Conservation (phyloP, 352 stramenopile genomes). For the Pilasporangium apinafurcum region DNA sequence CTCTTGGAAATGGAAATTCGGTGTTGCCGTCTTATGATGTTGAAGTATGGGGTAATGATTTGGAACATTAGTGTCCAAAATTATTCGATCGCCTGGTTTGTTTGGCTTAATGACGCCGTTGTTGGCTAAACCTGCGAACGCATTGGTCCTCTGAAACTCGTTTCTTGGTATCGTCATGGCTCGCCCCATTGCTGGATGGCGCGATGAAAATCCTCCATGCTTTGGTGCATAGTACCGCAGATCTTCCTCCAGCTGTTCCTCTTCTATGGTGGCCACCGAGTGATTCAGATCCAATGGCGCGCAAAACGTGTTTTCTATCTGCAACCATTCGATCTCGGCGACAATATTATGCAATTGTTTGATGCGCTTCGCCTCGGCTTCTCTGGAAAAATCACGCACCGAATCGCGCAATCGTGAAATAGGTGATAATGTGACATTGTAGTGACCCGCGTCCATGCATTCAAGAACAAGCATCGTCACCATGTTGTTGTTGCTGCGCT, state of each 20-base stretch:
- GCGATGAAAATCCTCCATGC: constrained; percentile 17
- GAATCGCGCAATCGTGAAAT: constrained; percentile 68
- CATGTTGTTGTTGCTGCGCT: constrained; percentile 75
- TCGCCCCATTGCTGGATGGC: constrained; percentile 11
- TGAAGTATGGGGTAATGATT: too few species aligned
- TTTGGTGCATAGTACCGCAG: constrained; percentile 56
- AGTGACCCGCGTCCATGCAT: constrained; percentile 84
- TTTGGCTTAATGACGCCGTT: constrained; percentile 5
- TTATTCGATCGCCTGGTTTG: neutral
- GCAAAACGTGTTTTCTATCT: constrained; percentile 81
- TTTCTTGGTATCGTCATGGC: constrained; percentile 27
- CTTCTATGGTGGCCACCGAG: constrained; percentile 30
- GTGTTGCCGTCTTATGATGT: too few species aligned
- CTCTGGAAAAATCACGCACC: constrained; percentile 55
- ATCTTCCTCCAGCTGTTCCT: constrained; percentile 55
- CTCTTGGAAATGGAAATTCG: constrained; percentile 22
- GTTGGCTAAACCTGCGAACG: constrained; percentile 5
- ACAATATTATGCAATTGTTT: constrained; percentile 78
- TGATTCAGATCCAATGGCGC: constrained; percentile 71
- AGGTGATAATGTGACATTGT: constrained; percentile 78
- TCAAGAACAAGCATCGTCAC: constrained; percentile 72
- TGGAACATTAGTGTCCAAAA: too few species aligned
- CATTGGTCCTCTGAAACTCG: constrained; percentile 14
- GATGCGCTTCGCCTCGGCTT: constrained; percentile 74
- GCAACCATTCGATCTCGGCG: constrained; percentile 78